Percentiles rank a stretch among this genome's conserved stretches.
Conservation (phyloP, 192 early-diverging fungal species). For the Cetraspora pellucida region DNA sequence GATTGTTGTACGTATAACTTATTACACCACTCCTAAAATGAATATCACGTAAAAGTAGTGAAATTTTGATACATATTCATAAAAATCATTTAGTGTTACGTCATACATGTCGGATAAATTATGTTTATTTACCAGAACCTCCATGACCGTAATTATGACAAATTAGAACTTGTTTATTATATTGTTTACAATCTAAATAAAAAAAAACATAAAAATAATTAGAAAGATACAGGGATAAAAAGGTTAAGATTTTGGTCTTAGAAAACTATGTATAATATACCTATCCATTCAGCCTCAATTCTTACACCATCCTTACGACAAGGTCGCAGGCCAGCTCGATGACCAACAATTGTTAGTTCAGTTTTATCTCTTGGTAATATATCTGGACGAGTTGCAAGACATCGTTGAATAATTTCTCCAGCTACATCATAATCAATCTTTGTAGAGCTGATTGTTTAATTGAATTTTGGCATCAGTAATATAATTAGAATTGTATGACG, state of each 20-base stretch:
- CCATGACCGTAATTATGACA: constrained; percentile 72
- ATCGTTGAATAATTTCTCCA: constrained; percentile 49
- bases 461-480: too few relatives aligned
- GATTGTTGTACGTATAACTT: too few relatives aligned
- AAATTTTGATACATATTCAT: too few relatives aligned
- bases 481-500: too few relatives aligned
- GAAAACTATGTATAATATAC: constrained; percentile 34
- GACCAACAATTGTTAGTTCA: constrained; percentile 40
- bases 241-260: constrained; percentile 34
- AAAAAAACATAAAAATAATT: constrained; percentile 15
- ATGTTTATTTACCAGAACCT: constrained; percentile 59
- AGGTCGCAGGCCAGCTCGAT: constrained; percentile 59
- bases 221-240: neutral
- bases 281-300: constrained; percentile 49
- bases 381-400: constrained; percentile 44
- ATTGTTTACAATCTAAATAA: constrained; percentile 18
- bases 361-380: constrained; percentile 43
- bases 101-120: too few relatives aligned
- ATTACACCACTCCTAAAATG: too few relatives aligned
- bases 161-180: constrained; percentile 38
- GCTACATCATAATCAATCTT: constrained; percentile 40
- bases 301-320: constrained; percentile 55
- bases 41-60: too few relatives aligned
- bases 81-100: too few relatives aligned
- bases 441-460: constrained; percentile 35